A percentile compares a stretch with the other conserved stretches of the same genome.
Conservation (phyloP, 495 filamentous ascomycete species). For the Patellaria atrata region DNA sequence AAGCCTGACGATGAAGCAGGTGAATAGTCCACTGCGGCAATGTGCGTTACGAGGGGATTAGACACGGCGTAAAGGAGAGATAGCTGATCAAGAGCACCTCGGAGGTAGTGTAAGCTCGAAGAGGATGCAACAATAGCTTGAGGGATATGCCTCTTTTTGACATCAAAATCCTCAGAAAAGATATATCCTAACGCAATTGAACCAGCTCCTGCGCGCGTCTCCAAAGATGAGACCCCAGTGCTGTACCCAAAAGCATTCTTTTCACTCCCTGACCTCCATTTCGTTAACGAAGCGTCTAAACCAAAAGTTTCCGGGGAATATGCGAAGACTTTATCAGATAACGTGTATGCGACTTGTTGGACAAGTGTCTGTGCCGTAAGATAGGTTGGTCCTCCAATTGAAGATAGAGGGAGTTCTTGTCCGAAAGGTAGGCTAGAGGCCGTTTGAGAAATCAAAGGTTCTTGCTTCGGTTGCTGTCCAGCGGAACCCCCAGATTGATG, state of each 20-base stretch:
- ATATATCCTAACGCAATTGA: slow-evolving; percentile 91
- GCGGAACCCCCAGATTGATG: too few relatives aligned
- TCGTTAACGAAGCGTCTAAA: slow-evolving; percentile 63
- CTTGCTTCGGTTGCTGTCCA: too few relatives aligned
- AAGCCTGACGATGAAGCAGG: slow-evolving; percentile 48
- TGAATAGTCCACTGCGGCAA: slow-evolving; percentile 85
- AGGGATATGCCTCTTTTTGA: slow-evolving; percentile 79
- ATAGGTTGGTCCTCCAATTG: slow-evolving; percentile 80
- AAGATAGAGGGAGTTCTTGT: slow-evolving; percentile 40
- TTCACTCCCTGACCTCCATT: slow-evolving; percentile 53
- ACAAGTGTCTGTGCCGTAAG: slow-evolving; percentile 79
- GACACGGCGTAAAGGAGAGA: slow-evolving; percentile 76
- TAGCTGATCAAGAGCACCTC: slow-evolving; percentile 75
- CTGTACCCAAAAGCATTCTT: slow-evolving; percentile 69
- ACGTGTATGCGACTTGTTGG: slow-evolving; percentile 85
- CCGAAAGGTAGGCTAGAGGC: slow-evolving; percentile 51
- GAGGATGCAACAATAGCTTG: slow-evolving; percentile 81
- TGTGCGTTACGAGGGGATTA: slow-evolving; percentile 81
- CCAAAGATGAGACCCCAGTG: slow-evolving; percentile 62
- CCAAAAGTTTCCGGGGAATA: slow-evolving; percentile 91
- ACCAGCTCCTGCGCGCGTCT: slow-evolving; percentile 80
- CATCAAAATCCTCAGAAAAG: slow-evolving; percentile 88
- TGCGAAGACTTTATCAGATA: slow-evolving; percentile 92
- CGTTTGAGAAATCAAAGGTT: too few relatives aligned
- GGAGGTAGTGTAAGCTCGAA: slow-evolving; percentile 64